phyloP scores from a whole-genome alignment of 164 flowering plant species.

The Litsea cubeba region DNA sequence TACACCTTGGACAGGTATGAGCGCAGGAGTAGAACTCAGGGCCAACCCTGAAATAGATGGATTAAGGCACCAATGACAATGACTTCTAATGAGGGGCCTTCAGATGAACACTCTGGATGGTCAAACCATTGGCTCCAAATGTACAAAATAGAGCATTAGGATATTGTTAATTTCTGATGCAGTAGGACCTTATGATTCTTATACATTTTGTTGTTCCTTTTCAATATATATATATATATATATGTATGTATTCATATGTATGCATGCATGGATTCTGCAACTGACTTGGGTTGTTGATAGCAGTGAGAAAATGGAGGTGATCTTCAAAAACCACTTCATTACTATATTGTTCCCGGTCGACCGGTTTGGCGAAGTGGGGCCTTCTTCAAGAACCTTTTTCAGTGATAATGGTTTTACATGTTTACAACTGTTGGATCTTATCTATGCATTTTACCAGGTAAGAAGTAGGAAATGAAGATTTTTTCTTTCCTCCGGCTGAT shows the following conservation, averaged over 20 bases:
- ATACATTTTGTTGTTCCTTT: background rate
- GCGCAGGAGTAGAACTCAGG: background rate
- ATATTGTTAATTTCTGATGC: background rate
- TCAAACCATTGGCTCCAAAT: background rate
- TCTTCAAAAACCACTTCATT: slow-evolving; percentile 70
- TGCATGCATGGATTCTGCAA: background rate
- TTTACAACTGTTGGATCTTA: slow-evolving; percentile 67
- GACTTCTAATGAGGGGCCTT: background rate
- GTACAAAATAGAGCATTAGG: background rate
- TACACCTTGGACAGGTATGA: background rate
- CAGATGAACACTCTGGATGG: background rate
- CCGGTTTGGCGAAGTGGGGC: slow-evolving; percentile 92
- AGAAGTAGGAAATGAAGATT: slow-evolving; percentile 25
- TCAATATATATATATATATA: background rate
- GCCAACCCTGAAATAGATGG: background rate
- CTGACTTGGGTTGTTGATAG: slow-evolving; percentile 15
- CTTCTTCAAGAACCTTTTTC: slow-evolving; percentile 86
- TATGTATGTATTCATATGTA: too few relatives aligned
- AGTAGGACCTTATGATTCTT: background rate
- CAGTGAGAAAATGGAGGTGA: slow-evolving; percentile 81
- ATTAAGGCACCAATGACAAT: background rate
- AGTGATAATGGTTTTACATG: slow-evolving; percentile 73
- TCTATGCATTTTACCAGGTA: slow-evolving; percentile 91
- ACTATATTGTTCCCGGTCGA: slow-evolving; percentile 83
- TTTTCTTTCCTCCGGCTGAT: background rate